Evolutionary conservation across 2,329 filamentous ascomycete genomes (phyloP).

Genomic region (Chaetomiaceae sp.): DNA sequence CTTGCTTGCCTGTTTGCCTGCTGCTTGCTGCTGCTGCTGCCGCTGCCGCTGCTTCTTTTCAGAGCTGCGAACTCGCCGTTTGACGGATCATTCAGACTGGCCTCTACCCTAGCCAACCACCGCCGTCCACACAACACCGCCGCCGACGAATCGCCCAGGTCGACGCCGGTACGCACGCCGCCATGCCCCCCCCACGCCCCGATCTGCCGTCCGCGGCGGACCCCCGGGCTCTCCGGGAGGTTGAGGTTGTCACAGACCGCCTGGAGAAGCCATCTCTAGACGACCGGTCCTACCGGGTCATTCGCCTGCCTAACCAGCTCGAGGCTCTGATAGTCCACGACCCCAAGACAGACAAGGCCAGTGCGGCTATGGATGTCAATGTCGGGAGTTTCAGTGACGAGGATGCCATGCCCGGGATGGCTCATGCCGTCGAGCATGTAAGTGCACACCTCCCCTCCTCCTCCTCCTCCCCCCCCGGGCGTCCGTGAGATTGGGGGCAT

Average conservation of each 20-base stretch:
- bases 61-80: background rate
- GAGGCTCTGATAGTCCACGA: slow-evolving; percentile 93
- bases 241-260: slow-evolving; percentile 56
- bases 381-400: slow-evolving; percentile 94
- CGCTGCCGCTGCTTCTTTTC: no score
- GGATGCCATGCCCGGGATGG: slow-evolving; percentile 87
- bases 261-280: slow-evolving; percentile 83
- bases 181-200: slow-evolving; percentile 18
- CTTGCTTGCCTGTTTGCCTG: background rate
- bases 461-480: no score
- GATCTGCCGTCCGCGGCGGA: slow-evolving; percentile 13
- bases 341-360: slow-evolving; percentile 92
- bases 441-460: slow-evolving; percentile 17
- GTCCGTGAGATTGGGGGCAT: no score
- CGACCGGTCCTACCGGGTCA: slow-evolving; percentile 81
- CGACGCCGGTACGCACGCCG: slow-evolving; percentile 4
- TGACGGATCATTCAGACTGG: background rate
- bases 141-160: background rate
- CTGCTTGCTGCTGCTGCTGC: background rate
- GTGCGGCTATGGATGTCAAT: slow-evolving; percentile 90
- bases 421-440: slow-evolving; percentile 91
- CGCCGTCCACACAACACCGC: background rate
- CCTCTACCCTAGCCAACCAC: background rate
- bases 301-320: slow-evolving; percentile 78
- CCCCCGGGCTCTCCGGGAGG: slow-evolving; percentile 31